Evolutionary conservation across 2,329 filamentous ascomycete genomes (phyloP).

Genomic region (Penicillium sumatraense): DNA sequence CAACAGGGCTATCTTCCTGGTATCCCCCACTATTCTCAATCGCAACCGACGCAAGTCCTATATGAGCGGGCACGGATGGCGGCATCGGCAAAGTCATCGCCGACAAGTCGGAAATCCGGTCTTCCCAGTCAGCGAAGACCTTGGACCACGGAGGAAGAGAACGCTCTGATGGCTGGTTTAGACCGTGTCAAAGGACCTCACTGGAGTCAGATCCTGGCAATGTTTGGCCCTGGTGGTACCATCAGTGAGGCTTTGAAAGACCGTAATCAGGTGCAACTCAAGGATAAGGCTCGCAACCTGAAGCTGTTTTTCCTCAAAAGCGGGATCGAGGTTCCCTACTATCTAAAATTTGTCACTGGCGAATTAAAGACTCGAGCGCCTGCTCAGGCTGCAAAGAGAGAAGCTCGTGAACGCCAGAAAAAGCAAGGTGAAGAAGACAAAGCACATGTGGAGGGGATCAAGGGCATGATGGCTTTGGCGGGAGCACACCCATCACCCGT

Average conservation of each 20-base stretch:
- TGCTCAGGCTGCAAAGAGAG: conserved; percentile 58
- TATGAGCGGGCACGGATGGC: conserved; percentile 63
- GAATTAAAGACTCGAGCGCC: conserved; percentile 86
- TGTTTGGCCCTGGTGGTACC: conserved; percentile 80
- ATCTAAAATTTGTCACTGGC: conserved; percentile 83
- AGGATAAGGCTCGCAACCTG: conserved; percentile 87
- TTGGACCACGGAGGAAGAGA: conserved; percentile 88
- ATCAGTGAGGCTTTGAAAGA: conserved; percentile 85
- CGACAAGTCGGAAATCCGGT: conserved; percentile 57
- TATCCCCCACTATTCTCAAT: conserved; percentile 52
- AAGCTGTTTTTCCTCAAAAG: conserved; percentile 93
- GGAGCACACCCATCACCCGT: conserved; percentile 45
- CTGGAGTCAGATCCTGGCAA: conserved; percentile 86
- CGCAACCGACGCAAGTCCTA: conserved; percentile 58
- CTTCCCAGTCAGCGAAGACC: conserved; percentile 69
- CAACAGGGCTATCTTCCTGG: conserved; percentile 52
- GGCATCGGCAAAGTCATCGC: conserved; percentile 60
- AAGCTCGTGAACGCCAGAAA: conserved; percentile 53
- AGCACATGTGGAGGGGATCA: conserved; percentile 52
- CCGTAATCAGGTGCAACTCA: conserved; percentile 86
- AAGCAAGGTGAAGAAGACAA: conserved; percentile 53
- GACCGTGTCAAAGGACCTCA: conserved; percentile 89
- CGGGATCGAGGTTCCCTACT: conserved; percentile 86
- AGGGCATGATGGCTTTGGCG: conserved; percentile 53
- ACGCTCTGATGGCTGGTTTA: conserved; percentile 84